Percentiles rank a stretch among this genome's conserved stretches.
These are phyloP conservation scores for Trametes maxima DNA, from an alignment of 768 basidiomycete genomes.

Conservation along the genomic window DNA sequence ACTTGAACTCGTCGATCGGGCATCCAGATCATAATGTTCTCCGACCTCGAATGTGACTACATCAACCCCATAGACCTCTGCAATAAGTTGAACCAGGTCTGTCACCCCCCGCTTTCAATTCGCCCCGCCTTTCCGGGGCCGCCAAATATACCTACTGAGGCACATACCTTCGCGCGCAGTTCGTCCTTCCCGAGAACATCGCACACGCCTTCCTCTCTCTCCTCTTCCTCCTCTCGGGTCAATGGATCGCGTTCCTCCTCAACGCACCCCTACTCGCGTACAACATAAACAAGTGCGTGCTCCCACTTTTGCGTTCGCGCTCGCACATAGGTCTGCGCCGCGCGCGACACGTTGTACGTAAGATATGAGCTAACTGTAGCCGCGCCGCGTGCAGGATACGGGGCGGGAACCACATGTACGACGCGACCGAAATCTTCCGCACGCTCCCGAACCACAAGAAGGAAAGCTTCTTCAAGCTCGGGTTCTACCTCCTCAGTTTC, in stretches of 20 bases:
- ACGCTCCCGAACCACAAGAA: conserved; percentile 93
- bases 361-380: background rate
- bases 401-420: conserved; percentile 96
- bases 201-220: conserved; percentile 90
- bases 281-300: conserved; percentile 90
- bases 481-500: conserved; percentile 89
- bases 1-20: background rate
- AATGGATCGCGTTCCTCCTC: conserved; percentile 91
- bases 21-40: conserved; percentile 98
- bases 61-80: conserved; percentile 99
- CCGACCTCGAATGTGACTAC: conserved; percentile 98
- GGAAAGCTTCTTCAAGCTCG: conserved; percentile 93
- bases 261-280: conserved; percentile 87
- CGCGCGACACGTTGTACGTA: too few relatives aligned
- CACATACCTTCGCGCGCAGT: conserved; percentile 51
- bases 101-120: conserved; percentile 26
- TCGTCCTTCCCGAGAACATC: conserved; percentile 95
- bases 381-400: conserved; percentile 63
- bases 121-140: background rate
- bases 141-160: background rate
- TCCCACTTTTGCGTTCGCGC: background rate
- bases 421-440: conserved; percentile 99
- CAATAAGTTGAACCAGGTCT: conserved; percentile 97
- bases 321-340: background rate
- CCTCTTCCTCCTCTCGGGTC: conserved; percentile 91